Percentiles rank a stretch among this genome's conserved stretches.
These are phyloP conservation scores for Tubosaeta sp. DNA, from an alignment of 768 basidiomycete species.

Conservation along the genomic window DNA sequence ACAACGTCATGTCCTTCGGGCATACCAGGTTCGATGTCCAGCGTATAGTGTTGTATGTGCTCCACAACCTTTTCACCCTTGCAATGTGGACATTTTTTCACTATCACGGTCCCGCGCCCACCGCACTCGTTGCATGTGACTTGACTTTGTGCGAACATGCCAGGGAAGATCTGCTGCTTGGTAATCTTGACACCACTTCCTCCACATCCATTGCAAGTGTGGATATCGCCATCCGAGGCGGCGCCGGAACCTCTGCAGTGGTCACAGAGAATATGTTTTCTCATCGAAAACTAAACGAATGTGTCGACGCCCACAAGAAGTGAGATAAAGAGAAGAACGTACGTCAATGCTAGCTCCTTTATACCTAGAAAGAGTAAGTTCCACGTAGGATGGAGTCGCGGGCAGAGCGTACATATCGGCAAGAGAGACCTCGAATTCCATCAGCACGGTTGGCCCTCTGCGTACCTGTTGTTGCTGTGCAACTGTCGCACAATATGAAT, in stretches of 20 bases:
- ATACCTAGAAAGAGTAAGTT: constrained; percentile 48
- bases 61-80: constrained; percentile 77
- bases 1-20: constrained; percentile 92
- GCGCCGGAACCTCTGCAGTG: constrained; percentile 97
- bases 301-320: neutral
- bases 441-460: constrained; percentile 69
- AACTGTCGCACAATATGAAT: constrained; percentile 11
- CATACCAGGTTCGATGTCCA: constrained; percentile 84
- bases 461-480: constrained; percentile 56
- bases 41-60: constrained; percentile 73
- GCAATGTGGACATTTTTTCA: constrained; percentile 78
- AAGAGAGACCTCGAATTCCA: constrained; percentile 82
- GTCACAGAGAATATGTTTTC: constrained; percentile 90
- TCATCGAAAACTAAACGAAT: constrained; percentile 74
- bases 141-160: constrained; percentile 91
- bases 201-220: constrained; percentile 78
- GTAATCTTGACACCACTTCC: constrained; percentile 83
- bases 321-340: constrained; percentile 15
- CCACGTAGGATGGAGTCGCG: neutral
- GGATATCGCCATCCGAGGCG: constrained; percentile 82
- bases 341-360: constrained; percentile 83
- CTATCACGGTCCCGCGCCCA: constrained; percentile 79
- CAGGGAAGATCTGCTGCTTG: constrained; percentile 92
- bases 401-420: constrained; percentile 64
- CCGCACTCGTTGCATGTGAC: constrained; percentile 78